Conservation (phyloP, 139 green algal species). For the Picochlorum sp. region DNA sequence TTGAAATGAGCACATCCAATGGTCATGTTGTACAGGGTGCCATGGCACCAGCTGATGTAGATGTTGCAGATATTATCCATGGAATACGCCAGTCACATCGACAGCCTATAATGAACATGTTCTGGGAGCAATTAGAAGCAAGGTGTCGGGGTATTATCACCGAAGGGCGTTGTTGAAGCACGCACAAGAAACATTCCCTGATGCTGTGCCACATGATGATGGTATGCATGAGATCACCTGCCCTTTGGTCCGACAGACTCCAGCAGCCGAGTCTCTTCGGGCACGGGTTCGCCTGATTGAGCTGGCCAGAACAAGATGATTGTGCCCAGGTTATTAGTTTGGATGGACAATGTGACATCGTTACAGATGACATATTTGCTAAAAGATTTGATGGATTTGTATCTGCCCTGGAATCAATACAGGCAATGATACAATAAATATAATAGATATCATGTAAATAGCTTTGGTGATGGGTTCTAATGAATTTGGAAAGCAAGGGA, state of each 20-base stretch:
- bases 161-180: neutral
- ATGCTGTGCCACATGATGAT: neutral
- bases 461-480: too few species aligned
- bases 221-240: neutral
- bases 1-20: neutral
- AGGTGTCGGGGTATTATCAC: neutral
- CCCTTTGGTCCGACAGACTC: neutral
- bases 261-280: neutral
- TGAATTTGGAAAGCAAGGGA: too few species aligned
- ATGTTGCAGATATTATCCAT: neutral
- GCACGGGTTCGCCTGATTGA: neutral
- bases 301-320: conserved; percentile 1
- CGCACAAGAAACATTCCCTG: neutral
- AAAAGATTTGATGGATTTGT: too few species aligned
- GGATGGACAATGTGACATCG: neutral
- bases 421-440: too few species aligned
- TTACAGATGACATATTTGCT: neutral
- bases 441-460: too few species aligned
- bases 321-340: neutral
- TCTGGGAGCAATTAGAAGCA: neutral
- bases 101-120: neutral
- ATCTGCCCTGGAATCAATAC: too few species aligned
- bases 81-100: neutral
- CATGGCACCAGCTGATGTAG: neutral
- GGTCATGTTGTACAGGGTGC: neutral